Conservation (phyloP, 495 filamentous ascomycete genomes). For the Talaromyces borbonicus region DNA sequence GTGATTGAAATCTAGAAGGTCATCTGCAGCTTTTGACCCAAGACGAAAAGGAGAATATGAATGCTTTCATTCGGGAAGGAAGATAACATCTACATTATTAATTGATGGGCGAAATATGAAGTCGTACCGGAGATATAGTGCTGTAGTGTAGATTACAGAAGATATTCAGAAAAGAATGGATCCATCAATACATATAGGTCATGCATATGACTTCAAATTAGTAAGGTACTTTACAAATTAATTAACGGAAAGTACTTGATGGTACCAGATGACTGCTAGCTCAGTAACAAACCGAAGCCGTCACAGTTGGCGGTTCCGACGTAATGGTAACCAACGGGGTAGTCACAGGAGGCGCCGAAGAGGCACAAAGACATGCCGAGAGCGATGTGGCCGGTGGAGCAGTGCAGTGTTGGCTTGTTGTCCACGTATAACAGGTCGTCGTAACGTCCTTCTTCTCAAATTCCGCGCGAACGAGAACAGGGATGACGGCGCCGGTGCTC, state of each 20-base stretch:
- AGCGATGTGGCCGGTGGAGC: conserved; percentile 39
- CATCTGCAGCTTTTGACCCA: too few species aligned
- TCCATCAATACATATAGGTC: too few species aligned
- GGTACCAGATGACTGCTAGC: neutral
- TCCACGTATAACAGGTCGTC: conserved; percentile 30
- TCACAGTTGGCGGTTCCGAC: neutral
- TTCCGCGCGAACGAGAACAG: conserved; percentile 54
- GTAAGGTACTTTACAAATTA: too few species aligned
- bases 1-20: too few species aligned
- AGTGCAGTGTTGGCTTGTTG: conserved; percentile 38
- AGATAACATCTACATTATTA: too few species aligned
- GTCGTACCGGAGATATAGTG: too few species aligned
- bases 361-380: conserved; percentile 37
- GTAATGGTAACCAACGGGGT: conserved; percentile 19
- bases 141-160: too few species aligned
- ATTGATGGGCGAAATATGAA: too few species aligned
- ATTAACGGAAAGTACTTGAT: neutral
- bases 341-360: conserved; percentile 29
- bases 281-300: neutral
- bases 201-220: too few species aligned
- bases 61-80: too few species aligned
- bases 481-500: conserved; percentile 59
- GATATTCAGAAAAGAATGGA: too few species aligned
- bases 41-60: too few species aligned
- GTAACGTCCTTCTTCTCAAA: conserved; percentile 14